Conservation (phyloP, 202 grass and related monocot genomes). For the Hordeum pubiflorum region DNA sequence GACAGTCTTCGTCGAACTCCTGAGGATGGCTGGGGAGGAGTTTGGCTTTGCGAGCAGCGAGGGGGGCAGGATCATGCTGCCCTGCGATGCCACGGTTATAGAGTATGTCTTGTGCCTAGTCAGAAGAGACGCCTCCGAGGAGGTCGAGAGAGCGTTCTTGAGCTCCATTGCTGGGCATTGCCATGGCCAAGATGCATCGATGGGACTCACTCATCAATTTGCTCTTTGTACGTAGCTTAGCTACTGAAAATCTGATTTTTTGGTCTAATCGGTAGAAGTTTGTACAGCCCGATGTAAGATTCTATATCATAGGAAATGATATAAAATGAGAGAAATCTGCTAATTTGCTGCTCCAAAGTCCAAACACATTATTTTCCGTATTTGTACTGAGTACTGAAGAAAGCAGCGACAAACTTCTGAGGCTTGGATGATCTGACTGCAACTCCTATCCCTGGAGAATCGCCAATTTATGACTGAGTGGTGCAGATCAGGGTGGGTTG, state of each 20-base stretch:
- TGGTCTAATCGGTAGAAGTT: neutral
- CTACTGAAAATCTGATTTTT: neutral
- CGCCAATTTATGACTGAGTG: neutral
- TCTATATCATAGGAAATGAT: neutral
- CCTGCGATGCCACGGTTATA: conserved; percentile 28
- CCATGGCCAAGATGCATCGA: neutral
- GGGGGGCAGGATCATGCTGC: conserved; percentile 36
- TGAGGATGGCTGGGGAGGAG: conserved; percentile 34
- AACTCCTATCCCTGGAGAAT: neutral
- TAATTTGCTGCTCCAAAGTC: neutral
- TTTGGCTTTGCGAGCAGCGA: conserved; percentile 31
- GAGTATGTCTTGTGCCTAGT: conserved; percentile 37
- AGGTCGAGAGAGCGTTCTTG: conserved; percentile 28
- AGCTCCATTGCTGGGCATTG: conserved; percentile 22
- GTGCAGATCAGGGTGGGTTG: neutral
- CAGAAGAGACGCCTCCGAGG: conserved; percentile 19
- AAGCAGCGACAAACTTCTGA: neutral
- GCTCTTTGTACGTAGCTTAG: conserved; percentile 24
- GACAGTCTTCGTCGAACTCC: conserved; percentile 30
- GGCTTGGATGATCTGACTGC: neutral
- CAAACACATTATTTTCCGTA: neutral
- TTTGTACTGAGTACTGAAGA: neutral
- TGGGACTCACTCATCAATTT: neutral
- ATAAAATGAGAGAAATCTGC: neutral
- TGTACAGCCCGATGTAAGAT: neutral